Evolutionary conservation across 2,329 filamentous ascomycete genomes (phyloP).

Genomic region (Penicillium sp.): DNA sequence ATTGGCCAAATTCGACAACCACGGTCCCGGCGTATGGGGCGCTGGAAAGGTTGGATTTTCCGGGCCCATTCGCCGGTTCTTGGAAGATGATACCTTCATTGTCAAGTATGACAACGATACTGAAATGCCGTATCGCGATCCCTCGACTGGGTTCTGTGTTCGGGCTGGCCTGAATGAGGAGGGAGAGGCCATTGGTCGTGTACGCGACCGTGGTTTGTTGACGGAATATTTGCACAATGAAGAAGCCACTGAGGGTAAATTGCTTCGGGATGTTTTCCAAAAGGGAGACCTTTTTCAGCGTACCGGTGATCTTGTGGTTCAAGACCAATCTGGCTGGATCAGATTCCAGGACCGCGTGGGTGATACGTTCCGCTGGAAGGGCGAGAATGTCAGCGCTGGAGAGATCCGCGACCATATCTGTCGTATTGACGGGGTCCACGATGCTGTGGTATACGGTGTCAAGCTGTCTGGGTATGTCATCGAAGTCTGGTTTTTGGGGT

Average conservation of each 20-base stretch:
- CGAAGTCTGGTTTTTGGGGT: constrained; percentile 4
- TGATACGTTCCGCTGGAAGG: constrained; percentile 47
- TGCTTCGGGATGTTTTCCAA: constrained; percentile 49
- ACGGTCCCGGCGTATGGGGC: constrained; percentile 44
- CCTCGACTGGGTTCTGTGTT: constrained; percentile 50
- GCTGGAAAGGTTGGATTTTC: constrained; percentile 51
- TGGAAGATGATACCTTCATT: constrained; percentile 50
- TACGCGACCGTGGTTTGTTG: constrained; percentile 44
- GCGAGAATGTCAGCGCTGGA: constrained; percentile 53
- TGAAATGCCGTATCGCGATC: constrained; percentile 48
- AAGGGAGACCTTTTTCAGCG: constrained; percentile 53
- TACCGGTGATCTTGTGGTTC: constrained; percentile 51
- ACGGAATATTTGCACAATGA: constrained; percentile 49
- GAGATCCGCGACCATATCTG: constrained; percentile 52
- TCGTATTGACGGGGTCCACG: constrained; percentile 44
- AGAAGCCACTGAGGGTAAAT: constrained; percentile 49
- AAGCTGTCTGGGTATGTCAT: constrained; percentile 46
- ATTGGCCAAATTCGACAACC: constrained; percentile 51
- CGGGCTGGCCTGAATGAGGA: constrained; percentile 43
- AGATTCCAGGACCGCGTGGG: constrained; percentile 51
- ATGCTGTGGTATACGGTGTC: constrained; percentile 52
- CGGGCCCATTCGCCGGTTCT: constrained; percentile 43
- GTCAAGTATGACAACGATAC: constrained; percentile 49
- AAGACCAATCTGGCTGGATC: constrained; percentile 48
- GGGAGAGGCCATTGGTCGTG: constrained; percentile 51